Percentiles rank a stretch among this genome's conserved stretches.
Evolutionary conservation across 257 asterid genomes (phyloP).

Genomic region (Rehmannia glutinosa): DNA sequence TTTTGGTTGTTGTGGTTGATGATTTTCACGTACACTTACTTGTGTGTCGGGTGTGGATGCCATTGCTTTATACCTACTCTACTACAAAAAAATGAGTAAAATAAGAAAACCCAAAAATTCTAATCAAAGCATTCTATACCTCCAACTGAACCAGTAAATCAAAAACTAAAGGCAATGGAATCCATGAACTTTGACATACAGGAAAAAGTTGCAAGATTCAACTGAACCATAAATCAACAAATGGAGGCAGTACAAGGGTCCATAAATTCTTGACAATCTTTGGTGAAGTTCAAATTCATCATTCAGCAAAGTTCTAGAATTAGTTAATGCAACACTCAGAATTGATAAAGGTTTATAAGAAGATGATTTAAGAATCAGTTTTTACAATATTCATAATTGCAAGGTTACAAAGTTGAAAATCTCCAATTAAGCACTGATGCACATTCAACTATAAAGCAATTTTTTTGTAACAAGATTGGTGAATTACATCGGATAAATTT

Average conservation of each 20-base stretch:
- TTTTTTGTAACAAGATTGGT: too few species aligned
- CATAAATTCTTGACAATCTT: neutral
- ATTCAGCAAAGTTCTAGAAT: neutral
- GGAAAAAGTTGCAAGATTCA: neutral
- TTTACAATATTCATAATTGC: neutral
- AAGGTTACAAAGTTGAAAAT: neutral
- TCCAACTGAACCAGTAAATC: neutral
- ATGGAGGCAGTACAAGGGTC: neutral
- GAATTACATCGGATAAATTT: too few species aligned
- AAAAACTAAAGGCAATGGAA: neutral
- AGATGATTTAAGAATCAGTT: too few species aligned
- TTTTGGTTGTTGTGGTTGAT: constrained; percentile 46
- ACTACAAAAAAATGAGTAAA: neutral
- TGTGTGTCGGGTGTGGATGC: constrained; percentile 24
- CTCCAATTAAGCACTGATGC: too few species aligned
- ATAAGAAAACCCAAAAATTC: neutral
- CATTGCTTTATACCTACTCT: constrained; percentile 25
- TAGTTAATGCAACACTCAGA: neutral
- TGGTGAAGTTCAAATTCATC: neutral
- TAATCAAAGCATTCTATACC: neutral
- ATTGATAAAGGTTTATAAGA: too few species aligned
- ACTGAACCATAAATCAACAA: neutral
- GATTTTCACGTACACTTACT: neutral
- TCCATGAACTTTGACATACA: neutral
- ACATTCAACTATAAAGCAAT: too few species aligned